phyloP scores from a whole-genome alignment of 169 alveolate species.

The Plasmodium knowlesi region DNA sequence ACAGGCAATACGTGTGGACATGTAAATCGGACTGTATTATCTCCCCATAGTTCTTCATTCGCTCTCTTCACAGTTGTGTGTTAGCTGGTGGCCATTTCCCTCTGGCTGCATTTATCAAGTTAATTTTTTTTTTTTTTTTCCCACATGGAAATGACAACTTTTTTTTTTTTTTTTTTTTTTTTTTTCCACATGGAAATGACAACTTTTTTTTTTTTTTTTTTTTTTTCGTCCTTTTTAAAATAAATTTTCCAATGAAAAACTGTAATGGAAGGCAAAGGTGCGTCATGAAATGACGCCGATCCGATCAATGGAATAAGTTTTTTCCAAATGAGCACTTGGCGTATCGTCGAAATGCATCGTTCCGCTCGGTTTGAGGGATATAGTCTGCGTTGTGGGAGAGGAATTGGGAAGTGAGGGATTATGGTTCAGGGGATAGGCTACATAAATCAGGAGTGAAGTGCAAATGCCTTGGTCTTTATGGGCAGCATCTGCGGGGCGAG shows the following conservation, averaged over 20 bases:
- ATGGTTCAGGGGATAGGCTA: neutral
- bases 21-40: too few species aligned
- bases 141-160: neutral
- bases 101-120: neutral
- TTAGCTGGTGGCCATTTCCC: neutral
- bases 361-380: neutral
- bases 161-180: too few species aligned
- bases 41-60: neutral
- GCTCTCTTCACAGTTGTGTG: neutral
- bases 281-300: neutral
- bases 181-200: neutral
- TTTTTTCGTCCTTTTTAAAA: neutral
- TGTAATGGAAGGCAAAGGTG: neutral
- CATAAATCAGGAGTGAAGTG: neutral
- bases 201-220: too few species aligned
- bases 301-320: neutral
- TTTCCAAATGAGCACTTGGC: neutral
- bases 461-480: neutral
- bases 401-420: too few species aligned
- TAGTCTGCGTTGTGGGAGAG: neutral
- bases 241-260: neutral
- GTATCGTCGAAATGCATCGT: neutral
- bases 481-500: neutral
- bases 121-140: too few species aligned
- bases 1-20: neutral